Conservation (phyloP, 2,329 filamentous ascomycete species). For the Fusarium sp. region DNA sequence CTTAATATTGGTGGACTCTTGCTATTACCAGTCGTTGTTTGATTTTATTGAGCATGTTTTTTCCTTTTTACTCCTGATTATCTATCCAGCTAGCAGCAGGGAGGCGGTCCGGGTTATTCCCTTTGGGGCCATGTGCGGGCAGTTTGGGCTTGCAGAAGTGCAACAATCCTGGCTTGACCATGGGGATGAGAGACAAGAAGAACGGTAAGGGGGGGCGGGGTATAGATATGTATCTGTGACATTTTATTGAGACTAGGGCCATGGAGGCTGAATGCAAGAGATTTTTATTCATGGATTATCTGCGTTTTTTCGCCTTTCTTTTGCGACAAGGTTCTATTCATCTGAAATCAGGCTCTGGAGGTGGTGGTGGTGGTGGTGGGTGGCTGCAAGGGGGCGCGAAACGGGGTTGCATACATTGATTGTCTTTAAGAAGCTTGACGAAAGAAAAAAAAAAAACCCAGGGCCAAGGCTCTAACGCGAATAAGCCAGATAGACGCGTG, state of each 20-base stretch:
- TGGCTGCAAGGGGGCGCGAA: background rate
- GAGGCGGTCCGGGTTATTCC: constrained; percentile 5
- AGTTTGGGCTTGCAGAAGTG: background rate
- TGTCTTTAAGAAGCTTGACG: background rate
- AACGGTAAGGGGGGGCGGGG: background rate
- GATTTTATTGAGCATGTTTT: background rate
- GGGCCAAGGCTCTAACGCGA: background rate
- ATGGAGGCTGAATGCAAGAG: background rate
- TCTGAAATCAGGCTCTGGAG: background rate
- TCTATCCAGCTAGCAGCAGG: background rate
- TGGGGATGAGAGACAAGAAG: background rate
- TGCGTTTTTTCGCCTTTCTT: background rate
- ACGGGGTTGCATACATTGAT: background rate
- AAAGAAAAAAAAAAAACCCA: background rate
- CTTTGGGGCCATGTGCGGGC: constrained; percentile 1
- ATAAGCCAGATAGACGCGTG: background rate
- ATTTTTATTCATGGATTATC: background rate
- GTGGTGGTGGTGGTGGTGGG: background rate
- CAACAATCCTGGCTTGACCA: constrained; percentile 4
- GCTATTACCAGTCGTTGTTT: background rate
- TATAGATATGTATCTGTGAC: background rate
- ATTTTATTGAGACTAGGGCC: constrained; percentile 11
- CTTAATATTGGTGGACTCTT: background rate
- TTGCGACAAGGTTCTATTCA: background rate
- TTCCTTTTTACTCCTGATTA: constrained; percentile 9